Base-by-base conservation (phyloP, 192 early-diverging fungal species). In the Rhizophagus clarus region DNA sequence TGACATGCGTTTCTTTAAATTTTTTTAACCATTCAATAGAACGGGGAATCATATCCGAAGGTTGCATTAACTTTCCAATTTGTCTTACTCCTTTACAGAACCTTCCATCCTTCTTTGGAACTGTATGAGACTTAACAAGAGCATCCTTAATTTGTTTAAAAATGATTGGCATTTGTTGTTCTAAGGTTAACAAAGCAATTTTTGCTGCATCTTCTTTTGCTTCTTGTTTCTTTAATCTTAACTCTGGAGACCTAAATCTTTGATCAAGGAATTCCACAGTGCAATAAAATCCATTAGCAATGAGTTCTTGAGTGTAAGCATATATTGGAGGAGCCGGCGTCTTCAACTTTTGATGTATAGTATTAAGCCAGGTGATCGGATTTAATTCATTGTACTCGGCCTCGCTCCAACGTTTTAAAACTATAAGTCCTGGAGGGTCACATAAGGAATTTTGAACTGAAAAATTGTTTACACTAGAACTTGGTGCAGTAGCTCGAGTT, bases 301-400 rank as follows among this genome's bases (percentile, higher is more conserved):
- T 34, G 10, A 45, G 12, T n/a, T 40, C 75, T 32, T 28, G 45
- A 17, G 62, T 66, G 32, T 29, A 77, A 5, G 37, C 62, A 47
- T 77, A 77, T n/a, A 31, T 20, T 77, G 75, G 75, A 10, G 75
- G 61, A 24, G 29, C 40, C 14, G 29, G 34, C 28, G 63, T 56
- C 56, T 66, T 77, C 34, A 66, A 66, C 22, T 77, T 77, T 22
- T 77, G 75, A 31, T 77, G 63, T 64, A 77, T 26, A 12, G 75
- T 77, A 77, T 77, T 77, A 2, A 77, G 34, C 24, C 62, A 61
- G 11, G 75, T 56, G 29, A 77, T 66, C 10, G 61, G 60, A 24
- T 66, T 77, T 14, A 77, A 49, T 11, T 47, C 47, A 5, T 66
- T 66, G 12, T 66, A 56, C 2, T 56, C 49, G 15, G 14, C 14